Evolutionary conservation across 176 grass and related monocot genomes (phyloP).

Genomic region (Typha latifolia): DNA sequence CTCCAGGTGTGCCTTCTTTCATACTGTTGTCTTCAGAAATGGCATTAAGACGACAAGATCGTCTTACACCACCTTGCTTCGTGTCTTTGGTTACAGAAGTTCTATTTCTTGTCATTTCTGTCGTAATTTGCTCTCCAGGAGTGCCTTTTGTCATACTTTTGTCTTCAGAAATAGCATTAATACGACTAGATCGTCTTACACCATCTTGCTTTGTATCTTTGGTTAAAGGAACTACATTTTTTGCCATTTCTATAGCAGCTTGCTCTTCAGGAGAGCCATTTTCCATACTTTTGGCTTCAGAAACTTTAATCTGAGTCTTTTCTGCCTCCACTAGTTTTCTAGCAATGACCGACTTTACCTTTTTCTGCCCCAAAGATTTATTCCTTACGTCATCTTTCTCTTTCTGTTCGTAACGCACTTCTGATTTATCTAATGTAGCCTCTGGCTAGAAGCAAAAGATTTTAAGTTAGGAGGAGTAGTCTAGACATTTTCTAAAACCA

Average conservation of each 20-base stretch:
- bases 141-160: neutral
- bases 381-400: neutral
- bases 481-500: neutral
- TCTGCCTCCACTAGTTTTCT: neutral
- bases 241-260: neutral
- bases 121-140: neutral
- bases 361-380: neutral
- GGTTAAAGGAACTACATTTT: neutral
- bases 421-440: neutral
- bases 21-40: neutral
- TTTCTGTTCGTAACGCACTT: neutral
- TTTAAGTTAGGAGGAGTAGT: neutral
- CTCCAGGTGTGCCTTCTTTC: neutral
- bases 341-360: neutral
- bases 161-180: neutral
- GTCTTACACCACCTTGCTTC: neutral
- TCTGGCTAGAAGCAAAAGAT: neutral
- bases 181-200: neutral
- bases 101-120: neutral
- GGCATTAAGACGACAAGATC: too few species aligned
- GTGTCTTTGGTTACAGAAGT: neutral
- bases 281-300: neutral
- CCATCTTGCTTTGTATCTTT: neutral
- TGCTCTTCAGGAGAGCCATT: neutral
- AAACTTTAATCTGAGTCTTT: neutral